phyloP scores from a whole-genome alignment of 805 yeast genomes.

The Saturnispora besseyi region DNA sequence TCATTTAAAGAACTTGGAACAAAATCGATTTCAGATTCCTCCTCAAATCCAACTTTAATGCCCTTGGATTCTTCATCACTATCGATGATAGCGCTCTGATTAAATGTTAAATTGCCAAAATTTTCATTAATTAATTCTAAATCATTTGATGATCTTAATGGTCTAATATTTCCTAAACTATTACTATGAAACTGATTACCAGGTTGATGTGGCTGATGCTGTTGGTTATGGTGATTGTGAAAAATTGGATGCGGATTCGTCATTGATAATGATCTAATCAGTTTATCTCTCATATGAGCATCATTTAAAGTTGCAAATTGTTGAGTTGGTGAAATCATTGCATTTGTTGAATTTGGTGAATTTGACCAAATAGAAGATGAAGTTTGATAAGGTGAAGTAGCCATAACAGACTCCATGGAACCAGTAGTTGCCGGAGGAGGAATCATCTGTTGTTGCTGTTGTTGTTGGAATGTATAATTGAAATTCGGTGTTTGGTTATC shows the following conservation, averaged over 20 bases:
- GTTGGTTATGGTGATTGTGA: neutral
- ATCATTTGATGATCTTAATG: neutral
- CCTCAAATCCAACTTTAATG: conserved; percentile 13
- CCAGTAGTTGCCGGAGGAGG: conserved; percentile 9
- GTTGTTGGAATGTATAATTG: neutral
- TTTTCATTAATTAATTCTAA: neutral
- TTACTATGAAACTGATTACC: neutral
- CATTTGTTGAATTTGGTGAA: neutral
- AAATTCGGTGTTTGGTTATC: neutral
- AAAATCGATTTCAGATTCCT: conserved; percentile 50
- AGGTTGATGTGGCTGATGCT: neutral
- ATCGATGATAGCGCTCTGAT: conserved; percentile 14
- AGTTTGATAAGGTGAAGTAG: conserved; percentile 20
- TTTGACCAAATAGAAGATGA: conserved; percentile 12
- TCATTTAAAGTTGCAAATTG: neutral
- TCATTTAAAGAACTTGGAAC: conserved; percentile 80
- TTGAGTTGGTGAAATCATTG: neutral
- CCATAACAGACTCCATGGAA: conserved; percentile 10
- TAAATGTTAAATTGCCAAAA: neutral
- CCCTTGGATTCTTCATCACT: conserved; percentile 11
- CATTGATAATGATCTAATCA: conserved; percentile 8
- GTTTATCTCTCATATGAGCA: neutral
- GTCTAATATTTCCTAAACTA: neutral
- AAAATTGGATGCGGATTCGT: conserved; percentile 1
- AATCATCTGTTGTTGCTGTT: neutral